Conservation (phyloP, 2,329 filamentous ascomycete genomes). For the Botryosphaeria agaves region DNA sequence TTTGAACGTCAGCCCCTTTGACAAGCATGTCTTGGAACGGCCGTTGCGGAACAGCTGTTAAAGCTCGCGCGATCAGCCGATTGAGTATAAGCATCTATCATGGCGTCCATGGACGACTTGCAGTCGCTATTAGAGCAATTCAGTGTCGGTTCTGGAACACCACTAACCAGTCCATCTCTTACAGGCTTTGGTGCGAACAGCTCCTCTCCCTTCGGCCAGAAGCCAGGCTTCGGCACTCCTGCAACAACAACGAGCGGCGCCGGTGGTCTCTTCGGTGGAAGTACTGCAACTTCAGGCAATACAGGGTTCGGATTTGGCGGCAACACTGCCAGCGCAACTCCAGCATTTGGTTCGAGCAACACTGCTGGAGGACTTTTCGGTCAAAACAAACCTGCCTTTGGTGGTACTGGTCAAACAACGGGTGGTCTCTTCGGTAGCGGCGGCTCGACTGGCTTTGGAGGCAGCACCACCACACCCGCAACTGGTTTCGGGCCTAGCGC, state of each 20-base stretch:
- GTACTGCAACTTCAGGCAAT: slow-evolving; percentile 4
- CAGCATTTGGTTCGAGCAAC: slow-evolving; percentile 4
- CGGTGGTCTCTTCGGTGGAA: slow-evolving; percentile 10
- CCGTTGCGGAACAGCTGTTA: no score
- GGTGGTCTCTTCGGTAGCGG: slow-evolving; percentile 18
- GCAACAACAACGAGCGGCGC: slow-evolving; percentile 11
- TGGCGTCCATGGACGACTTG: no score
- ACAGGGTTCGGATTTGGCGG: slow-evolving; percentile 5
- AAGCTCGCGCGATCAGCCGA: no score
- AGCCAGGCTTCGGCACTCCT: slow-evolving; percentile 11
- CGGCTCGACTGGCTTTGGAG: slow-evolving; percentile 20
- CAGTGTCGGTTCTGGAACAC: not conserved
- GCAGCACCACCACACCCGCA: slow-evolving; percentile 22
- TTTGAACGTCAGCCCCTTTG: not conserved
- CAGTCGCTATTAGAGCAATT: no score
- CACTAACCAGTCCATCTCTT: not conserved
- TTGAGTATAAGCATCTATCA: no score
- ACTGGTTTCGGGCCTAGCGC: slow-evolving; percentile 20
- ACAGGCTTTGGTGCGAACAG: slow-evolving; percentile 7
- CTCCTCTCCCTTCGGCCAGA: slow-evolving; percentile 5
- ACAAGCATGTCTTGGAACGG: not conserved
- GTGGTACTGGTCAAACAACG: slow-evolving; percentile 24
- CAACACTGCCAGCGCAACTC: slow-evolving; percentile 5
- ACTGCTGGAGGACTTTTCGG: slow-evolving; percentile 16
- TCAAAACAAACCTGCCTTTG: slow-evolving; percentile 34